phyloP scores from a whole-genome alignment of 768 basidiomycete genomes.

The Astraeus odoratus region DNA sequence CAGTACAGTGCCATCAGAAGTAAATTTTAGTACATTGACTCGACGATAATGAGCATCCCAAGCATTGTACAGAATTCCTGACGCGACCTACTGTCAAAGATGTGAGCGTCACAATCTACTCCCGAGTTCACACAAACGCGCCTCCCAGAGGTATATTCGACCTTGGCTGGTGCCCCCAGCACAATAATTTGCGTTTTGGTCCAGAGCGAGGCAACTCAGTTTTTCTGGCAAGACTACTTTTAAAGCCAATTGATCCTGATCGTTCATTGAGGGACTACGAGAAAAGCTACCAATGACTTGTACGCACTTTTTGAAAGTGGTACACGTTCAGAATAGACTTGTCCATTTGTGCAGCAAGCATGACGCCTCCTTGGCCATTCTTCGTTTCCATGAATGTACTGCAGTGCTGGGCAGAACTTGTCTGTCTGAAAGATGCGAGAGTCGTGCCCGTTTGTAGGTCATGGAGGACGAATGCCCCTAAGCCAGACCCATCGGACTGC shows the following conservation, averaged over 20 bases:
- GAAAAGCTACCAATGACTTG: neutral
- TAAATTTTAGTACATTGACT: conserved; percentile 78
- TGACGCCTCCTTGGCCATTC: conserved; percentile 72
- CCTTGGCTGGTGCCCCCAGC: conserved; percentile 87
- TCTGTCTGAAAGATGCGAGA: conserved; percentile 87
- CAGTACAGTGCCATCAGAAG: conserved; percentile 71
- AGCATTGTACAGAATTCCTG: conserved; percentile 86
- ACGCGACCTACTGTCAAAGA: conserved; percentile 56
- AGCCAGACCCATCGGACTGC: conserved; percentile 34
- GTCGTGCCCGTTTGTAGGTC: conserved; percentile 73
- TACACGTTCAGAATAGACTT: conserved; percentile 89
- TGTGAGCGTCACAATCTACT: conserved; percentile 9
- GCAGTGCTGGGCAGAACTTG: conserved; percentile 55
- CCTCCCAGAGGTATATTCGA: conserved; percentile 96
- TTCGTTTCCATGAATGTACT: conserved; percentile 62
- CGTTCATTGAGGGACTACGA: neutral
- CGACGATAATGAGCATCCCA: conserved; percentile 97
- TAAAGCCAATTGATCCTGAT: conserved; percentile 80
- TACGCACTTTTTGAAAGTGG: conserved; percentile 82
- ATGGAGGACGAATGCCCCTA: conserved; percentile 67
- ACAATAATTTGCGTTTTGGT: conserved; percentile 66
- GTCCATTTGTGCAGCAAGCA: conserved; percentile 80
- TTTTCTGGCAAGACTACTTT: conserved; percentile 90
- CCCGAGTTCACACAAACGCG: conserved; percentile 29
- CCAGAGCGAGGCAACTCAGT: conserved; percentile 71